Conservation (phyloP, 495 filamentous ascomycete species). For the Daldinia vernicosa region DNA sequence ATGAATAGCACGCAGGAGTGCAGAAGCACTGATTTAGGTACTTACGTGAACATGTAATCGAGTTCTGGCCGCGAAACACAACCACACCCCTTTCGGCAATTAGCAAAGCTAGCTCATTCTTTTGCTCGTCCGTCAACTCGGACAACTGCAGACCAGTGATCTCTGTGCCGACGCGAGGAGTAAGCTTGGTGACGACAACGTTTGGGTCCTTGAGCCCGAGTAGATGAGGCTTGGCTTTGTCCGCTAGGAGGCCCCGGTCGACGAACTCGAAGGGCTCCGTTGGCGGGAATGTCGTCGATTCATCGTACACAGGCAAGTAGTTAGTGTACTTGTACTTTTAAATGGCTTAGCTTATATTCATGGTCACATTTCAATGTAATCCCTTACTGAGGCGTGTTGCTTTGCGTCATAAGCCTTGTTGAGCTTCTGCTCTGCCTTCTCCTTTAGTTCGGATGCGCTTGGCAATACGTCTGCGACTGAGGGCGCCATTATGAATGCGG, state of each 20-base stretch:
- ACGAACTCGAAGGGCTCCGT: conserved; percentile 66
- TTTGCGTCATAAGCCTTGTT: conserved; percentile 40
- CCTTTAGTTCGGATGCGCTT: conserved; percentile 38
- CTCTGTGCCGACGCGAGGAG: conserved; percentile 77
- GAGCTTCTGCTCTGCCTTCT: conserved; percentile 41
- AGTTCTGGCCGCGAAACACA: conserved; percentile 74
- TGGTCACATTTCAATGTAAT: not conserved
- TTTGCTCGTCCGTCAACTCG: conserved; percentile 71
- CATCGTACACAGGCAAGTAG: conserved; percentile 73
- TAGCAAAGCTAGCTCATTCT: conserved; percentile 77
- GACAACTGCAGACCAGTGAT: conserved; percentile 74
- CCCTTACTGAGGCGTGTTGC: conserved; percentile 42
- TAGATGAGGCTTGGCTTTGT: conserved; percentile 67
- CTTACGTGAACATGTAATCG: conserved; percentile 68
- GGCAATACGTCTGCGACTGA: conserved; percentile 44
- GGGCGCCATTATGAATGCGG: conserved; percentile 35
- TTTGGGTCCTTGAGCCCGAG: conserved; percentile 51
- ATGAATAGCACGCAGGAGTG: not conserved
- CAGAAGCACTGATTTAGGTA: too few species aligned
- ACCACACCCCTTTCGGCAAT: conserved; percentile 78
- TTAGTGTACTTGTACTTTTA: conserved; percentile 63
- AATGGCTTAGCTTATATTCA: conserved; percentile 6
- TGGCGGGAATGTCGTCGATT: conserved; percentile 65
- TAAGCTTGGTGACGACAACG: conserved; percentile 65
- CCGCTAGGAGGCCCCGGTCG: conserved; percentile 66